phyloP scores from a whole-genome alignment of 805 yeast species.

The Candida gorgasii region DNA sequence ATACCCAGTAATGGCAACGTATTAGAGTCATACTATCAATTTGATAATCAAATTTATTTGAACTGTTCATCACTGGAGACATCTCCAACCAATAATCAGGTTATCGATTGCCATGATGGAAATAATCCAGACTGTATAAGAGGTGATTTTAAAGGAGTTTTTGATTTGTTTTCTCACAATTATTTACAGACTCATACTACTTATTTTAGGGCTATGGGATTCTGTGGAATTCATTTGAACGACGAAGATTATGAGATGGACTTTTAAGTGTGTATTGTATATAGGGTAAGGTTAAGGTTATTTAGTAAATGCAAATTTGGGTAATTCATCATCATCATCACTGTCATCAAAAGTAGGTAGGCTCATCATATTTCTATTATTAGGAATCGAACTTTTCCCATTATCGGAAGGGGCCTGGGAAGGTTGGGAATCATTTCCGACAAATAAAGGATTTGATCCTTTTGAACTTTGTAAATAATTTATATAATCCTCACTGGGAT shows the following conservation, averaged over 20 bases:
- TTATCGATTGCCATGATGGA: conserved; percentile 34
- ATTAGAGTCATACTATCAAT: conserved; percentile 29
- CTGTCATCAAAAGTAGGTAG: conserved; percentile 29
- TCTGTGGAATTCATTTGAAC: conserved; percentile 24
- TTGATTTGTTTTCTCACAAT: conserved; percentile 15
- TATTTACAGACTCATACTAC: conserved; percentile 36
- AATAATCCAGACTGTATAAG: conserved; percentile 30
- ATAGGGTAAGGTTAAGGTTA: conserved; percentile 5
- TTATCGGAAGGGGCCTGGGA: conserved; percentile 8
- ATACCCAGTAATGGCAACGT: conserved; percentile 27
- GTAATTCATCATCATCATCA: conserved; percentile 32
- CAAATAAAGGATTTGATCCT: conserved; percentile 14
- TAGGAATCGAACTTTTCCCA: background rate
- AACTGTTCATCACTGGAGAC: conserved; percentile 28
- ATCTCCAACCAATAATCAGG: conserved; percentile 27
- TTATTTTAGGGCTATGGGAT: conserved; percentile 39
- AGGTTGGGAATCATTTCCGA: conserved; percentile 13
- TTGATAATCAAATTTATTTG: conserved; percentile 39
- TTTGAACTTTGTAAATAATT: background rate
- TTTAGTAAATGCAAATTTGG: conserved; percentile 34
- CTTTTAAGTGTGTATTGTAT: background rate
- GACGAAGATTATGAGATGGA: too few relatives aligned
- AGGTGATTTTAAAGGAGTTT: conserved; percentile 24
- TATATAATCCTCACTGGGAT: conserved; percentile 1
- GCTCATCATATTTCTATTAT: conserved; percentile 9